Percentiles rank a stretch among this genome's conserved stretches.
Evolutionary conservation across 2,329 filamentous ascomycete genomes (phyloP).

Genomic region (Cladophialophora carrionii): DNA sequence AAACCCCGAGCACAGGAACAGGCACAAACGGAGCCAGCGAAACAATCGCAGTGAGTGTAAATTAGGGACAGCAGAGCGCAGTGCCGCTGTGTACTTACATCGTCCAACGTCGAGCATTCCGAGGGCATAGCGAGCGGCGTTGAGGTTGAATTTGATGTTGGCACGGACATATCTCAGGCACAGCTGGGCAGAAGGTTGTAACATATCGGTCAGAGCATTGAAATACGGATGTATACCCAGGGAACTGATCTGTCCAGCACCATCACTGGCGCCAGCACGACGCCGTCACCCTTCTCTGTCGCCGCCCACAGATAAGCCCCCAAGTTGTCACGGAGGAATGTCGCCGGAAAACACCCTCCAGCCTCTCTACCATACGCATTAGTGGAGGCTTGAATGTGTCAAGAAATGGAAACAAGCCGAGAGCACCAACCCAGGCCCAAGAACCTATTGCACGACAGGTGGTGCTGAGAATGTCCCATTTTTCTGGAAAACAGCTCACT

Average conservation of each 20-base stretch:
- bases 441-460: too few species aligned
- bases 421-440: too few species aligned
- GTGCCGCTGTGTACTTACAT: not conserved
- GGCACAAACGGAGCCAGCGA: slow-evolving; percentile 1
- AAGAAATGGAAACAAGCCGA: not conserved
- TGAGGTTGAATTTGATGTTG: not conserved
- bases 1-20: slow-evolving; percentile 4
- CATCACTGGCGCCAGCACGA: not conserved
- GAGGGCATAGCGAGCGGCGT: slow-evolving; percentile 6
- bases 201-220: not conserved
- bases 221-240: not conserved
- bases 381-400: not conserved
- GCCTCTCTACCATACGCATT: not conserved
- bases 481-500: not conserved
- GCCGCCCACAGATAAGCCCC: not conserved
- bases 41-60: slow-evolving; percentile 5
- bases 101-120: not conserved
- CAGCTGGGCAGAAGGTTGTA: not conserved
- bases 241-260: not conserved
- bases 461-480: not conserved
- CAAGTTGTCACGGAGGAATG: not conserved
- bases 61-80: not conserved
- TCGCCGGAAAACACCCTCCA: not conserved
- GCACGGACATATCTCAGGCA: not conserved
- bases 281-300: not conserved